These are phyloP conservation scores for Blastobotrys serpentis DNA, from an alignment of 1,139 yeast species.

Conservation along the genomic window DNA sequence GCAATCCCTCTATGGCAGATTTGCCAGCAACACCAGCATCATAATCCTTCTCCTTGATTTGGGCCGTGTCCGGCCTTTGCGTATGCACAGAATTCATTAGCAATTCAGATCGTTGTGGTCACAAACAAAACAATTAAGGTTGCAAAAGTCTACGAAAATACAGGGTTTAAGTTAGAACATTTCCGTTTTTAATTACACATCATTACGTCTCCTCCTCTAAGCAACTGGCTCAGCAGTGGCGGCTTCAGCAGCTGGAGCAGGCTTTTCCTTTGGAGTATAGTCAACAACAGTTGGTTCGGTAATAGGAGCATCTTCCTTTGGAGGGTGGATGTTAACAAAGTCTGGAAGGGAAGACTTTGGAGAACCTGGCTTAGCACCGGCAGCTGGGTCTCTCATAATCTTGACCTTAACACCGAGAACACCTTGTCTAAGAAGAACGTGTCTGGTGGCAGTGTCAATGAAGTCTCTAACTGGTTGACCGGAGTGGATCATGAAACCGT, in stretches of 20 bases:
- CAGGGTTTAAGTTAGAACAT: slow-evolving; percentile 4
- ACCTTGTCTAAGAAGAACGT: slow-evolving; percentile 99
- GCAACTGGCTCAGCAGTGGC: slow-evolving; percentile 25
- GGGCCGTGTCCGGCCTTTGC: slow-evolving; percentile 3
- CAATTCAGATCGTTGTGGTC: background rate
- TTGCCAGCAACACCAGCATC: background rate
- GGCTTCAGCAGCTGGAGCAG: slow-evolving; percentile 26
- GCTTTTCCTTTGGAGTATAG: slow-evolving; percentile 36
- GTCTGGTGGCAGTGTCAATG: slow-evolving; percentile 99
- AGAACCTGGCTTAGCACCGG: slow-evolving; percentile 80
- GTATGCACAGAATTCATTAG: slow-evolving; percentile 6
- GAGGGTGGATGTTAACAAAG: slow-evolving; percentile 90
- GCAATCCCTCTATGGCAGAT: background rate
- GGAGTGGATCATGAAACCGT: slow-evolving; percentile 99
- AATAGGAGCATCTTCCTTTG: slow-evolving; percentile 92
- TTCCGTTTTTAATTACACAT: slow-evolving; percentile 10
- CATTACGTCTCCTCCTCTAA: slow-evolving; percentile 13
- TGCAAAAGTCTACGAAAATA: background rate
- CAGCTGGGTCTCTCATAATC: slow-evolving; percentile 99
- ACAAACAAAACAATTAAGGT: slow-evolving; percentile 6
- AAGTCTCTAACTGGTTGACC: slow-evolving; percentile 99
- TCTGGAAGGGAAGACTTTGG: slow-evolving; percentile 84
- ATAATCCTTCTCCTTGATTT: background rate
- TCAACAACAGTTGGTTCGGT: slow-evolving; percentile 74
- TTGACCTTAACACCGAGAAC: slow-evolving; percentile 99